Evolutionary conservation across 2,329 filamentous ascomycete genomes (phyloP).

Genomic region (Paraphoma chrysanthemicola): DNA sequence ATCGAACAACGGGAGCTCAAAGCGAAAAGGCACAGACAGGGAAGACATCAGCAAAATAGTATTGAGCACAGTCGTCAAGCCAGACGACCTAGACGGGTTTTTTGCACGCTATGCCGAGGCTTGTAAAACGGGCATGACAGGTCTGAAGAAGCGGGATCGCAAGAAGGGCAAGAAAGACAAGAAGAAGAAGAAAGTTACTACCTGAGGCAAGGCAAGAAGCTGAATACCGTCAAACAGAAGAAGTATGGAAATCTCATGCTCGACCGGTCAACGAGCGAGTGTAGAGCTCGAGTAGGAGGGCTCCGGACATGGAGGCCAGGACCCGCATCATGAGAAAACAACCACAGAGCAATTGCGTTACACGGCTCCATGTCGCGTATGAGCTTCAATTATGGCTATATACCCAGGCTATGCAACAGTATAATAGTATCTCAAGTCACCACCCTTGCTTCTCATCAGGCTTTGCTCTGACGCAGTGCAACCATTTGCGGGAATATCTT

Average conservation of each 20-base stretch:
- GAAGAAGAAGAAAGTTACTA: conserved; percentile 66
- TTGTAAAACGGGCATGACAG: conserved; percentile 87
- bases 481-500: conserved; percentile 53
- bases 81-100: conserved; percentile 78
- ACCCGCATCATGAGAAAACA: too few relatives aligned
- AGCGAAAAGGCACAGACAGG: conserved; percentile 50
- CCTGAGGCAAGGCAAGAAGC: conserved; percentile 25
- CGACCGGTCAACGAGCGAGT: too few relatives aligned
- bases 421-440: neutral
- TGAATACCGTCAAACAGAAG: conserved; percentile 2
- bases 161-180: conserved; percentile 84
- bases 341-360: too few relatives aligned
- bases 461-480: neutral
- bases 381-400: neutral
- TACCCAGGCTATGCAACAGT: neutral
- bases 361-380: too few relatives aligned
- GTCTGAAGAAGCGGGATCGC: conserved; percentile 90
- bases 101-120: conserved; percentile 87
- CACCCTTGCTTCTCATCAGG: neutral
- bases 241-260: neutral
- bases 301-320: too few relatives aligned
- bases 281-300: too few relatives aligned
- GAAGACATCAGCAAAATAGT: conserved; percentile 69
- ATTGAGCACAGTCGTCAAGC: conserved; percentile 81
- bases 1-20: conserved; percentile 73